Conservation (phyloP, 106 monocot species). For the Dendrobium catenatum region DNA sequence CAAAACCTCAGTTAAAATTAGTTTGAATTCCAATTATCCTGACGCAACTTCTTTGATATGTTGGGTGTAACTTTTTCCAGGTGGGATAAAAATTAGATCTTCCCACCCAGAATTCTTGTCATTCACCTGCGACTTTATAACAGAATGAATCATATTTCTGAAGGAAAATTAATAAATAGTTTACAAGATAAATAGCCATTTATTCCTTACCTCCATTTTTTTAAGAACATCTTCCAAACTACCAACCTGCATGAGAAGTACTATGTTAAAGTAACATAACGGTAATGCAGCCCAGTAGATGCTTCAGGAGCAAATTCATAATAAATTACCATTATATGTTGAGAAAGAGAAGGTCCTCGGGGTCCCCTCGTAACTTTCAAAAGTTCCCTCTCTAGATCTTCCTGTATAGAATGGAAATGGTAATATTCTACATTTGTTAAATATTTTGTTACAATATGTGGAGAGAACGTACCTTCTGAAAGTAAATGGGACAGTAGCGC, state of each 20-base stretch:
- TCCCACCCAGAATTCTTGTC: constrained; percentile 94
- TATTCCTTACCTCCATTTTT: constrained; percentile 82
- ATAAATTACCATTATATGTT: constrained; percentile 62
- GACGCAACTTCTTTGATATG: constrained; percentile 75
- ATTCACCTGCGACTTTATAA: constrained; percentile 53
- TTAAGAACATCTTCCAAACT: constrained; percentile 93
- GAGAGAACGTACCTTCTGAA: constrained; percentile 61
- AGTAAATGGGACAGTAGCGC: constrained; percentile 92
- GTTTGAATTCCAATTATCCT: constrained; percentile 20
- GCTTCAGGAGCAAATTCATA: neutral
- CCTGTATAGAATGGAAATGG: constrained; percentile 27
- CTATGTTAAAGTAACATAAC: neutral
- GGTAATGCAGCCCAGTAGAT: neutral
- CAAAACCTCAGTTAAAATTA: too few species aligned
- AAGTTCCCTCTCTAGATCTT: constrained; percentile 96
- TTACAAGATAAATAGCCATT: neutral
- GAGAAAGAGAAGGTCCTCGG: constrained; percentile 47
- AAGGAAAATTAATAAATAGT: neutral
- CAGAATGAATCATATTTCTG: neutral
- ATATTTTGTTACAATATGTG: neutral
- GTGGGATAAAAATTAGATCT: constrained; percentile 92
- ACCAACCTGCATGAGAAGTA: constrained; percentile 51
- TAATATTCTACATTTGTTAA: neutral
- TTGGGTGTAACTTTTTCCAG: constrained; percentile 74
- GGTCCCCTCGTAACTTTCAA: constrained; percentile 43